Percentiles rank a stretch among this genome's conserved stretches.
These are phyloP conservation scores for Cyamopsis tetragonoloba DNA, from an alignment of 306 rosid genomes.

Conservation along the genomic window DNA sequence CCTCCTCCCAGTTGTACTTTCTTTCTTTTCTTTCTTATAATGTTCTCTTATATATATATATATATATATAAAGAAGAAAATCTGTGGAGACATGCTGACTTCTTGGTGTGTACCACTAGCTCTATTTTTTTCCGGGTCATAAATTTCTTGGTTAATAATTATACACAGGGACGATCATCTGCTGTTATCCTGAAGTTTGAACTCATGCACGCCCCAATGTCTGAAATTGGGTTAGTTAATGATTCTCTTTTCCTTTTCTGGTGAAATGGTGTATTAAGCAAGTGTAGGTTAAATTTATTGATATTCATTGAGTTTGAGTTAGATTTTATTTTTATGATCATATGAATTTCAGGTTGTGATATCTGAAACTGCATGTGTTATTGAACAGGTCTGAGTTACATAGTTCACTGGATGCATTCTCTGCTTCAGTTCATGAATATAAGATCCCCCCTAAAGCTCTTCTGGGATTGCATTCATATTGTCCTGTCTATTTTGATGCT, in stretches of 20 bases:
- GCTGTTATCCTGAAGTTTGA: conserved; percentile 86
- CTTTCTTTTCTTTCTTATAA: neutral
- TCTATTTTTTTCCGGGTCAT: neutral
- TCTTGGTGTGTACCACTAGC: neutral
- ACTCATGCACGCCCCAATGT: conserved; percentile 68
- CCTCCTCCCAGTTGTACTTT: neutral
- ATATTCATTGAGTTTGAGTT: neutral
- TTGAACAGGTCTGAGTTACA: conserved; percentile 61
- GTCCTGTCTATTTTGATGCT: conserved; percentile 87
- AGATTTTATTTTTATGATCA: neutral
- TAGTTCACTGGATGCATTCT: conserved; percentile 48
- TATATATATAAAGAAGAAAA: no score
- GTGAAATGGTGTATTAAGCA: conserved; percentile 8
- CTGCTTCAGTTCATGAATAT: conserved; percentile 82
- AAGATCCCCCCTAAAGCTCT: conserved; percentile 91
- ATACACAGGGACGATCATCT: conserved; percentile 64
- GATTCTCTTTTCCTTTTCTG: neutral
- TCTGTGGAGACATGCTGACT: conserved; percentile 4
- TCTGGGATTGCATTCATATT: conserved; percentile 84
- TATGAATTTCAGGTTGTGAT: conserved; percentile 6
- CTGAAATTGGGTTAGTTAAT: conserved; percentile 58
- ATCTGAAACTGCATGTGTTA: conserved; percentile 20
- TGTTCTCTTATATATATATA: neutral
- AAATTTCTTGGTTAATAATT: conserved; percentile 12
- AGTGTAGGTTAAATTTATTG: neutral